Base-by-base conservation (phyloP, 177 flowering plant genomes). In the Vitis hybrid region DNA sequence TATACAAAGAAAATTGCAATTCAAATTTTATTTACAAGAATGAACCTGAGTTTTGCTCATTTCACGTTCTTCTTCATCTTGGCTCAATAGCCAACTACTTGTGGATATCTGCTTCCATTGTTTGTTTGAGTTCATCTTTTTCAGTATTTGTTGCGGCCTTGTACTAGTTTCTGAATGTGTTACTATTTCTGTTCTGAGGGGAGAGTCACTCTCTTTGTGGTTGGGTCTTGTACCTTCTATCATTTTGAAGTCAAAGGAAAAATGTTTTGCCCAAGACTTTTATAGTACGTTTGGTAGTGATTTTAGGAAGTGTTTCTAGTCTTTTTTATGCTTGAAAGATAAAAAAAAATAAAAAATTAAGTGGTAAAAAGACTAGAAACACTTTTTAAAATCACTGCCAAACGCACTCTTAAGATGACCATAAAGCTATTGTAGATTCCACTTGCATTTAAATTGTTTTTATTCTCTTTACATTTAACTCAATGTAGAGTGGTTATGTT, bases 11-110 rank as follows among this genome's bases (percentile, higher is more conserved):
- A 61, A 88, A 86, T 78, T 79, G 81, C 59, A 78, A 60, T 31
- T 68, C 80, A 26, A 69, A 68, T 57, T 73, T 76, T 66, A 60
- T 59, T 55, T 77, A 59, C 70, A 66, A 72, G 64, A 83, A 93
- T 72, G 94, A 87, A 86, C 85, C 93, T 60, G 90, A 92, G 75
- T 94, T 84, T 73, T 78, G 75, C 60, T 94, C 98, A 19, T 80
- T 86, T 66, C 89, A 90, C 75, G 87, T 90, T 66, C 93, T 94
- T 61, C 93, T 92, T 70, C 94, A 89, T 74, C 90, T 94, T 70
- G 81, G 81, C 73, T 76, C 90, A 67, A 78, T 31, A 75, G 79
- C 79, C 83, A 86, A 67, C 73, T 82, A 80, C 77, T 53, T 82
- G 97, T 91, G 69, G 60, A 33, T 72, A 71, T 77, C 70, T 67